Base-by-base conservation (phyloP, 306 rosid species). In the Castanea sativa region DNA sequence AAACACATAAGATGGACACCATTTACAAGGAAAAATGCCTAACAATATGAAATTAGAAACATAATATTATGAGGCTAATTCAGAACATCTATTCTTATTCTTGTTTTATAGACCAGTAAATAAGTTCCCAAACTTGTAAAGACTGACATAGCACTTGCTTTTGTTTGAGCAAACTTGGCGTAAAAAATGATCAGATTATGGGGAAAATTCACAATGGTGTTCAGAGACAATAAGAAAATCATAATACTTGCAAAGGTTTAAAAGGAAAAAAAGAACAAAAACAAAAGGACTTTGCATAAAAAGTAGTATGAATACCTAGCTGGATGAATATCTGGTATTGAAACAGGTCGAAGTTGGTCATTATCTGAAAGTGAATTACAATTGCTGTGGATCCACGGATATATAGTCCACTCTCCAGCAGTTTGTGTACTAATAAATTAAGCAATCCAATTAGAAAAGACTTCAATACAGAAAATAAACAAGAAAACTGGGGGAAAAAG, bases 321-420 rank as follows among this genome's bases (percentile, higher is more conserved):
- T 3, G 99, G 99, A 86, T 90, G 98, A 73, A 93, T 91, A 87
- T 92, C 98, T n/a, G 99, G 98, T 73, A 95, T 77, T 77, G 87
- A 80, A 84, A 95, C 84, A 25, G 99, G 86, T 74, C 96, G 96
- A 80, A 95, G 93, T 81, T 92, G 99, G 76, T 95, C 98, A 74
- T 80, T 85, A 71, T 93, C 97, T 63, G 97, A 91, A 69, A 91
- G 83, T 73, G 98, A 93, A 85, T 93, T 93, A 82, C 93, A 90
- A 83, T 93, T 93, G 86, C 98, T 85, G 89, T 93, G 98, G 73
- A 93, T 88, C 98, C 97, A 93, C 55, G 99, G 99, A 85, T 91
- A 85, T 85, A 95, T 86, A 33, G 90, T 89, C 97, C 99, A 95
- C 85, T 95, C 99, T 35, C 83, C 98, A 57, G 80, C 87, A 74